A percentile compares a stretch with the other conserved stretches of the same genome.
Conservation (phyloP, 768 basidiomycete species). For the Tulasnella sp. region DNA sequence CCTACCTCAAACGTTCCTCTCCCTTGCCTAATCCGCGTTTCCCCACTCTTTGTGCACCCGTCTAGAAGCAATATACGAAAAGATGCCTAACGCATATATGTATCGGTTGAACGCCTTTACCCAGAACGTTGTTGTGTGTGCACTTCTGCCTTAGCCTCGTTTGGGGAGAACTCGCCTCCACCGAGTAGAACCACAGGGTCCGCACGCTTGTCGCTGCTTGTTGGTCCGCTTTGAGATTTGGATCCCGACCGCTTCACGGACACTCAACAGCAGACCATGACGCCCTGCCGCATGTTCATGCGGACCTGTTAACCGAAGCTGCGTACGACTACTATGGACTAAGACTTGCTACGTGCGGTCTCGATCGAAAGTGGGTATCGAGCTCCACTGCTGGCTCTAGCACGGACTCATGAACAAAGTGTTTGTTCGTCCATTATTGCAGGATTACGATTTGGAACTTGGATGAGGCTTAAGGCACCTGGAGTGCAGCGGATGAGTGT, state of each 20-base stretch:
- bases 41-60: neutral
- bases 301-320: conserved; percentile 78
- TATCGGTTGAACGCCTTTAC: no score
- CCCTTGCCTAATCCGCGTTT: conserved; percentile 9
- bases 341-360: conserved; percentile 71
- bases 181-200: no score
- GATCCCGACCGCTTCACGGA: no score
- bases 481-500: conserved; percentile 86
- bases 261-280: no score
- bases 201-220: no score
- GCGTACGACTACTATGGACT: conserved; percentile 87
- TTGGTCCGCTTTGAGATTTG: no score
- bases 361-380: conserved; percentile 61
- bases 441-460: conserved; percentile 85
- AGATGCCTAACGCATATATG: no score
- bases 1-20: neutral
- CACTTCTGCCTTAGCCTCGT: no score
- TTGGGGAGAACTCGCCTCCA: no score
- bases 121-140: no score
- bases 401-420: conserved; percentile 24
- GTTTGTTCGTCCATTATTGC: conserved; percentile 23
- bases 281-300: no score
- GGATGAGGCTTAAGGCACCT: conserved; percentile 66
- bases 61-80: neutral
- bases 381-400: conserved; percentile 37